Evolutionary conservation across 2,329 filamentous ascomycete genomes (phyloP).

Genomic region (Corynespora cassiicola): DNA sequence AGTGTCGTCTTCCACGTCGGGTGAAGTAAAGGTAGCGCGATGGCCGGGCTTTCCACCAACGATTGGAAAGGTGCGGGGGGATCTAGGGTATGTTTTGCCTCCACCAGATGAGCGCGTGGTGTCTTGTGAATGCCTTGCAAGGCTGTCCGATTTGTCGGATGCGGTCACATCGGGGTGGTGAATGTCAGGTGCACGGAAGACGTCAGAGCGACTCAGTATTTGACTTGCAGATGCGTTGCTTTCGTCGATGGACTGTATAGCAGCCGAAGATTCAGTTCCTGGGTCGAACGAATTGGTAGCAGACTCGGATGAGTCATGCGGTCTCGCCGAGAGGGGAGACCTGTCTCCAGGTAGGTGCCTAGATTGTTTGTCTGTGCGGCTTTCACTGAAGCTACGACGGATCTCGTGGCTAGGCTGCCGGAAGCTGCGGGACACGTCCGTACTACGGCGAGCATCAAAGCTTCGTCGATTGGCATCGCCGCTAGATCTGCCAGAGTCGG

Average conservation of each 20-base stretch:
- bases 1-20: slow-evolving; percentile 35
- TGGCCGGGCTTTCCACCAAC: slow-evolving; percentile 13
- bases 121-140: slow-evolving; percentile 43
- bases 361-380: slow-evolving; percentile 60
- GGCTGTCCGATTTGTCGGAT: slow-evolving; percentile 28
- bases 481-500: slow-evolving; percentile 51
- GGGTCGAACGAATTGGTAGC: slow-evolving; percentile 77
- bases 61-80: slow-evolving; percentile 17
- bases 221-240: slow-evolving; percentile 85
- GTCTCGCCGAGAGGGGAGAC: slow-evolving; percentile 57
- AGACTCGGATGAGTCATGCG: slow-evolving; percentile 74
- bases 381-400: slow-evolving; percentile 69
- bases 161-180: slow-evolving; percentile 24
- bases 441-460: slow-evolving; percentile 49
- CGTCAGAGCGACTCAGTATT: slow-evolving; percentile 84
- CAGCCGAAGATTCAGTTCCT: slow-evolving; percentile 74
- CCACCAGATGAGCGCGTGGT: slow-evolving; percentile 42
- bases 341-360: slow-evolving; percentile 57
- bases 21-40: slow-evolving; percentile 13
- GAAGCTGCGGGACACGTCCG: slow-evolving; percentile 62
- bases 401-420: slow-evolving; percentile 37
- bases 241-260: slow-evolving; percentile 69
- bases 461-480: slow-evolving; percentile 38
- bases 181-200: slow-evolving; percentile 83
- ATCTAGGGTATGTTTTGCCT: slow-evolving; percentile 20